These are phyloP conservation scores for Diaporthe australafricana DNA, from an alignment of 2,329 filamentous ascomycete species.

Conservation along the genomic window DNA sequence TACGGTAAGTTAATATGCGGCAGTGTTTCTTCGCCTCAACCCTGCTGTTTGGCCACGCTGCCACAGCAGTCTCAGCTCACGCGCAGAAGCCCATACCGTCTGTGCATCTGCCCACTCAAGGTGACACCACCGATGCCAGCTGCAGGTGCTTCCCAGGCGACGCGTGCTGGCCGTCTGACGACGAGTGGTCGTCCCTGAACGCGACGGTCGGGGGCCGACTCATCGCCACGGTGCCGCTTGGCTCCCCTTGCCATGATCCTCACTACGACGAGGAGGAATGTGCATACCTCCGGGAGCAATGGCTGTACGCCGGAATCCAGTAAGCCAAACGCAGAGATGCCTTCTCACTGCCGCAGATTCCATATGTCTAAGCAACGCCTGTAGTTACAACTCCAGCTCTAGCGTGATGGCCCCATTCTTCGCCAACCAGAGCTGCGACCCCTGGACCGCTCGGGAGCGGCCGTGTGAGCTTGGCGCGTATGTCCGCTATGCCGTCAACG, in stretches of 20 bases:
- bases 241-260: slow-evolving; percentile 55
- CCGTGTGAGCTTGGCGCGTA: slow-evolving; percentile 51
- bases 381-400: slow-evolving; percentile 44
- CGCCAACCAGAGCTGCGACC: slow-evolving; percentile 40
- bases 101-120: background rate
- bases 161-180: slow-evolving; percentile 58
- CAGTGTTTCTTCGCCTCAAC: background rate
- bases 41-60: background rate
- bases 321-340: slow-evolving; percentile 34
- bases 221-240: slow-evolving; percentile 61
- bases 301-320: slow-evolving; percentile 53
- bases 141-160: slow-evolving; percentile 57
- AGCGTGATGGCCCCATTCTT: slow-evolving; percentile 47
- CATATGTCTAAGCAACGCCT: background rate
- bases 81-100: slow-evolving; percentile 9
- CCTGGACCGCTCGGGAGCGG: slow-evolving; percentile 40
- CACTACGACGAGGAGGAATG: slow-evolving; percentile 53
- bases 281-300: slow-evolving; percentile 47
- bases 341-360: too few relatives aligned
- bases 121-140: background rate
- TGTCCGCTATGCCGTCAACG: slow-evolving; percentile 43
- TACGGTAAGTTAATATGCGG: too few relatives aligned
- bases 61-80: background rate
- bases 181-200: slow-evolving; percentile 60
- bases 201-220: slow-evolving; percentile 59